Base-by-base conservation (phyloP, 345 rosid species). In the Carallia pectinifolia region DNA sequence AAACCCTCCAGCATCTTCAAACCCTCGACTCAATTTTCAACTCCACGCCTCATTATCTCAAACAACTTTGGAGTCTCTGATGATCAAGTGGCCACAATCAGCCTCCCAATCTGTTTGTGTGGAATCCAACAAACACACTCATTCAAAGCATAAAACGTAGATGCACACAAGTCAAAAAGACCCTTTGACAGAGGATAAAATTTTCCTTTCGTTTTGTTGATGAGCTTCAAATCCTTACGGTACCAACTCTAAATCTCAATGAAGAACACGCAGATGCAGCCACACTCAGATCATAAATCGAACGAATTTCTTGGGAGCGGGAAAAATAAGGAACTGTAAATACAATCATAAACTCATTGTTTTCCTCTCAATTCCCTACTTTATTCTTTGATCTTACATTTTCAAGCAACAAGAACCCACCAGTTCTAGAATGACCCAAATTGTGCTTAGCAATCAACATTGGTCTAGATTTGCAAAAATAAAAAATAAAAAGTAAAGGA, bases 41-140 rank as follows among this genome's bases (percentile, higher is more conserved):
- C 78, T 8, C 89, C 97, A 27, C 77, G 76, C 36, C 84, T 71
- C 88, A 86, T 86, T 65, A 94, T 66, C 19, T 80, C 72, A 66
- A 75, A 73, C 75, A 91, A 48, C 74, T 85, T 86, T 1, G 91
- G 87, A 80, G 90, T 80, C 82, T 90, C 89, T 2, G 84, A 77
- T 1, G 81, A 53, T 12, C 85, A 76, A 0, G 97, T 89, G 15
- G 97, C 95, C 19, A 91, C 97, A 5, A 94, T 84, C 36, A 94
- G 93, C 79, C 91, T 94, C 29, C 98, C 98, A 38, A 72, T 87
- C 86, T 77, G 89, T 33, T 60, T 75, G 19, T 89, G 88, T 53
- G 90, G 84, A 65, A 94, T 77, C 10, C 63, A 52, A 74, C 50
- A 63, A 67, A 77, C 58, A 36, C 16, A 47, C 4, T 62, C 27